phyloP scores from a whole-genome alignment of 2,329 filamentous ascomycete species.

The Paecilomyces sp. region DNA sequence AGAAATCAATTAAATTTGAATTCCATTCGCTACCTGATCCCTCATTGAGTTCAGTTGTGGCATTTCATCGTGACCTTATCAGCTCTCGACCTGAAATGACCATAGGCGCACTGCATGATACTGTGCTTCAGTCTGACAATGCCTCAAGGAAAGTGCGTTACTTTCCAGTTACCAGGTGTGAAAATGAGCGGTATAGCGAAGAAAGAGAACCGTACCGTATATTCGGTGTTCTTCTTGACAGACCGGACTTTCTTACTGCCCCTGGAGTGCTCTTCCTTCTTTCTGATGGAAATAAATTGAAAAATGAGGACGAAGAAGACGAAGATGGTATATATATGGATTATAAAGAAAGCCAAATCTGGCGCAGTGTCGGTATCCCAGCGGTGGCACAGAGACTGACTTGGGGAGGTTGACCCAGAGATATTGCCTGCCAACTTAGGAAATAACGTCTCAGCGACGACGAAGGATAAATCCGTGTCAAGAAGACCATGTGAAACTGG shows the following conservation, averaged over 20 bases:
- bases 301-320: not conserved
- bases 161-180: not conserved
- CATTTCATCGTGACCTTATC: slow-evolving; percentile 3
- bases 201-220: slow-evolving; percentile 1
- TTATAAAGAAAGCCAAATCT: slow-evolving; percentile 1
- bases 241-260: slow-evolving; percentile 2
- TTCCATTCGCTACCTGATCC: slow-evolving; percentile 2
- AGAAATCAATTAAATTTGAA: slow-evolving; percentile 3
- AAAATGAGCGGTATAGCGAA: not conserved
- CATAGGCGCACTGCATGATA: not conserved
- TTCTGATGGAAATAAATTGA: slow-evolving; percentile 2
- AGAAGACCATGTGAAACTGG: no score
- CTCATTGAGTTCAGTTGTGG: slow-evolving; percentile 1
- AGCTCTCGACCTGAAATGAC: slow-evolving; percentile 1
- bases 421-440: no score
- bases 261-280: slow-evolving; percentile 2
- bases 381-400: slow-evolving; percentile 4
- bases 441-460: no score
- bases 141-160: not conserved
- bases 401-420: no score
- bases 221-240: slow-evolving; percentile 3
- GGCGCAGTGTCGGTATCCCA: slow-evolving; percentile 4
- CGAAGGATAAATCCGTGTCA: no score
- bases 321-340: not conserved
- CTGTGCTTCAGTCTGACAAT: not conserved